Percentiles rank a stretch among this genome's conserved stretches.
phyloP scores from a whole-genome alignment of 2,329 filamentous ascomycete genomes.

The Coniochaeta ligniaria region DNA sequence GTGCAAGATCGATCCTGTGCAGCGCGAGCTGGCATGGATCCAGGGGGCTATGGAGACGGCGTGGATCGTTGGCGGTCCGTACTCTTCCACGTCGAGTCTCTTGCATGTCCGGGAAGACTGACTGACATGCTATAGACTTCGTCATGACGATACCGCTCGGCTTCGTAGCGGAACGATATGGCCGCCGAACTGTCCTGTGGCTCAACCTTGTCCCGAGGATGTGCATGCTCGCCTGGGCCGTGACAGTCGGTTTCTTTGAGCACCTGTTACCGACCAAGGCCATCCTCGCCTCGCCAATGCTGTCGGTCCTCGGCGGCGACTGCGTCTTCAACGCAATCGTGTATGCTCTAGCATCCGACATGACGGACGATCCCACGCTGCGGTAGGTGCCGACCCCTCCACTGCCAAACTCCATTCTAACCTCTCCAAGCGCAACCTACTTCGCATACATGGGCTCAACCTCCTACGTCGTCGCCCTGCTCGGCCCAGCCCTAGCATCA shows the following conservation, averaged over 20 bases:
- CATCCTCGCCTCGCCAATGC: slow-evolving; percentile 30
- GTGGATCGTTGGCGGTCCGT: slow-evolving; percentile 40
- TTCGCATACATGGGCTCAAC: slow-evolving; percentile 44
- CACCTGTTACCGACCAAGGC: slow-evolving; percentile 27
- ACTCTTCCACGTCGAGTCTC: neutral
- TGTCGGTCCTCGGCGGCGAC: slow-evolving; percentile 40
- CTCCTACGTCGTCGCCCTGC: slow-evolving; percentile 36
- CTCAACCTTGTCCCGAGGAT: slow-evolving; percentile 35
- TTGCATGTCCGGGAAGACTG: neutral
- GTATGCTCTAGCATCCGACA: slow-evolving; percentile 34
- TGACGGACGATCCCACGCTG: slow-evolving; percentile 34
- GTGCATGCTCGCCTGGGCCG: slow-evolving; percentile 31
- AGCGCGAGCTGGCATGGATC: slow-evolving; percentile 42
- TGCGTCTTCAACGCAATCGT: slow-evolving; percentile 43
- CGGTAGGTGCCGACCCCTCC: slow-evolving; percentile 15
- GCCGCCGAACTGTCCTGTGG: slow-evolving; percentile 29
- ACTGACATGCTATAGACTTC: slow-evolving; percentile 28
- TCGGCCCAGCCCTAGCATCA: slow-evolving; percentile 38
- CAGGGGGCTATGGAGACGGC: slow-evolving; percentile 42
- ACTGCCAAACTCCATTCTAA: neutral
- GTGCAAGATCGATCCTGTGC: slow-evolving; percentile 46
- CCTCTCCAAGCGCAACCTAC: slow-evolving; percentile 31
- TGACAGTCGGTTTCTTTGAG: slow-evolving; percentile 30
- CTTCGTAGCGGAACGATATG: slow-evolving; percentile 35
- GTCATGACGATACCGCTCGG: slow-evolving; percentile 41